These are phyloP conservation scores for Pseudomonodictys pantanalensis DNA, from an alignment of 495 filamentous ascomycete species.

Conservation along the genomic window DNA sequence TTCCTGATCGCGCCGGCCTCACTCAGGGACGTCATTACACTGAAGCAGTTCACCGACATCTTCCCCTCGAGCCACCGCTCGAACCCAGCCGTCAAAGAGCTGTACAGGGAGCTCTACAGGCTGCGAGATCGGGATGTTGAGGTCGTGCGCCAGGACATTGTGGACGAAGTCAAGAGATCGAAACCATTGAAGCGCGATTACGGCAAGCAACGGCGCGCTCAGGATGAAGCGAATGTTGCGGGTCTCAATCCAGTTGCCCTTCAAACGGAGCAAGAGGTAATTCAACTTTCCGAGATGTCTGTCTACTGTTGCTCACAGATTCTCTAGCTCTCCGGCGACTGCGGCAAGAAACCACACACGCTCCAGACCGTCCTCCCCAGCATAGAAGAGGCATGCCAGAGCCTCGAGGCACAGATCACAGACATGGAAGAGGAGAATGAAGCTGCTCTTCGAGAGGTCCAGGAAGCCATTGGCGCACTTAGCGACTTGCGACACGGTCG, in stretches of 20 bases:
- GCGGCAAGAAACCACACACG: conserved; percentile 53
- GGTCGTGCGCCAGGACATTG: conserved; percentile 64
- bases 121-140: conserved; percentile 68
- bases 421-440: conserved; percentile 63
- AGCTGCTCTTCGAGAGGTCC: conserved; percentile 57
- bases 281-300: conserved; percentile 17
- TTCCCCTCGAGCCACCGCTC: conserved; percentile 68
- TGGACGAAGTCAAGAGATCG: conserved; percentile 61
- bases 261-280: conserved; percentile 67
- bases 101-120: conserved; percentile 79
- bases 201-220: conserved; percentile 52
- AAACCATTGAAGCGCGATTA: conserved; percentile 61
- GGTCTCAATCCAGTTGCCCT: conserved; percentile 52
- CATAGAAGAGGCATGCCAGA: conserved; percentile 62
- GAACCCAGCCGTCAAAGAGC: conserved; percentile 65
- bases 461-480: conserved; percentile 63
- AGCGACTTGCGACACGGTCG: conserved; percentile 83
- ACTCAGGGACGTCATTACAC: conserved; percentile 66
- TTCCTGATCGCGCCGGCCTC: conserved; percentile 75
- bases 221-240: conserved; percentile 52
- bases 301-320: neutral
- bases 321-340: conserved; percentile 58
- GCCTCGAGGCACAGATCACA: conserved; percentile 64
- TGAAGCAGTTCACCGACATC: conserved; percentile 70
- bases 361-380: conserved; percentile 62